Conservation (phyloP, 2,329 filamentous ascomycete genomes). For the Neofusicoccum cordaticola region DNA sequence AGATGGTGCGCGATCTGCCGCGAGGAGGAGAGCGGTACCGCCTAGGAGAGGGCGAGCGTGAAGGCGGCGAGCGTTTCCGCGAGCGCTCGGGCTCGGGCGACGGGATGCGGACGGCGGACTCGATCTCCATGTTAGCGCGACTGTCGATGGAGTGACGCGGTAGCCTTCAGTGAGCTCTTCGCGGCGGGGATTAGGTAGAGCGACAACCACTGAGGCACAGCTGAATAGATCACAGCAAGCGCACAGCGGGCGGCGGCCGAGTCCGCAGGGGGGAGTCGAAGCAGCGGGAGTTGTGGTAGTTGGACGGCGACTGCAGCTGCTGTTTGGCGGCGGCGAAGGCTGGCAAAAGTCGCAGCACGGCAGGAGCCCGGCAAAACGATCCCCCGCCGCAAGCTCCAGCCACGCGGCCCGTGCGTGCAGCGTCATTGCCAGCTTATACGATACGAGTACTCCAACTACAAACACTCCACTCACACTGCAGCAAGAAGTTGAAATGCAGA, state of each 20-base stretch:
- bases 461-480: too few relatives aligned
- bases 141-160: not conserved
- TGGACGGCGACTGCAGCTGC: not conserved
- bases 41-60: slow-evolving; percentile 52
- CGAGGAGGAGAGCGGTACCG: slow-evolving; percentile 49
- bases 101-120: slow-evolving; percentile 59
- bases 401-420: not conserved
- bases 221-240: not conserved
- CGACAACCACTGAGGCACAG: not conserved
- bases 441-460: too few relatives aligned
- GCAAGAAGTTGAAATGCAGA: too few relatives aligned
- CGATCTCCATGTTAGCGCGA: slow-evolving; percentile 29
- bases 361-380: not conserved
- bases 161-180: not conserved
- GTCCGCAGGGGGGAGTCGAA: not conserved
- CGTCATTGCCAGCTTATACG: too few relatives aligned
- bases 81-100: slow-evolving; percentile 53
- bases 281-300: not conserved
- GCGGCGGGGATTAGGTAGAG: not conserved
- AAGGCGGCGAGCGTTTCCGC: slow-evolving; percentile 54
- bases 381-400: not conserved
- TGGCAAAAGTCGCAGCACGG: not conserved
- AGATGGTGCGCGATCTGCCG: slow-evolving; percentile 12
- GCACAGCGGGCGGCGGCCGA: not conserved
- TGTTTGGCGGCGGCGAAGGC: not conserved